Percentiles rank a stretch among this genome's conserved stretches.
These are phyloP conservation scores for Penicillium sp. DNA, from an alignment of 2,329 filamentous ascomycete genomes.

Conservation along the genomic window DNA sequence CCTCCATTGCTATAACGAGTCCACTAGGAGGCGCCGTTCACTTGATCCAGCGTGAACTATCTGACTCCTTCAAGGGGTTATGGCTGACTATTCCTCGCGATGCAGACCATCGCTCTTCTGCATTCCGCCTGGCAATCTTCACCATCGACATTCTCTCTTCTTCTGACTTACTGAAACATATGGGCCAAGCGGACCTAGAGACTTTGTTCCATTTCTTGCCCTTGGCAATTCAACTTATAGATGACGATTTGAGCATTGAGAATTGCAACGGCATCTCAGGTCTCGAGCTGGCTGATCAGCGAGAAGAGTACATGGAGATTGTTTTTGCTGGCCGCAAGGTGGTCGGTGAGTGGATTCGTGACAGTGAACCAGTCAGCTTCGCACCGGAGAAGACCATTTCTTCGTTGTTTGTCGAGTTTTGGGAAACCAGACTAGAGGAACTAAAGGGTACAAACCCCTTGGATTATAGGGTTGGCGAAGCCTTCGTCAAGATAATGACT, in stretches of 20 bases:
- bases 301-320: constrained; percentile 52
- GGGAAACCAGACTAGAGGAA: constrained; percentile 34
- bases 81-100: constrained; percentile 54
- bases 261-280: constrained; percentile 55
- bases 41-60: constrained; percentile 48
- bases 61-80: constrained; percentile 22
- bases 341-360: constrained; percentile 44
- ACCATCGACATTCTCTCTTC: constrained; percentile 56
- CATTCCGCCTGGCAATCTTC: constrained; percentile 74
- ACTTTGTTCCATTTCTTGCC: constrained; percentile 51
- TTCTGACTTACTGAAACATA: constrained; percentile 31
- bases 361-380: constrained; percentile 16
- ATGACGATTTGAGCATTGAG: constrained; percentile 59
- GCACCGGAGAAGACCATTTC: constrained; percentile 19
- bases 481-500: constrained; percentile 40
- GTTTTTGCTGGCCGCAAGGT: constrained; percentile 50
- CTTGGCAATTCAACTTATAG: constrained; percentile 55
- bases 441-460: constrained; percentile 29
- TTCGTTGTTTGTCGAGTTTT: constrained; percentile 26
- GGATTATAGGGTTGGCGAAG: constrained; percentile 40
- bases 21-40: constrained; percentile 68
- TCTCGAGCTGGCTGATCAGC: constrained; percentile 46
- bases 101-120: constrained; percentile 65
- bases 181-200: constrained; percentile 33
- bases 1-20: constrained; percentile 71